A percentile compares a stretch with the other conserved stretches of the same genome.
phyloP scores from a whole-genome alignment of 345 rosid genomes.

The Hibiscus trionum region DNA sequence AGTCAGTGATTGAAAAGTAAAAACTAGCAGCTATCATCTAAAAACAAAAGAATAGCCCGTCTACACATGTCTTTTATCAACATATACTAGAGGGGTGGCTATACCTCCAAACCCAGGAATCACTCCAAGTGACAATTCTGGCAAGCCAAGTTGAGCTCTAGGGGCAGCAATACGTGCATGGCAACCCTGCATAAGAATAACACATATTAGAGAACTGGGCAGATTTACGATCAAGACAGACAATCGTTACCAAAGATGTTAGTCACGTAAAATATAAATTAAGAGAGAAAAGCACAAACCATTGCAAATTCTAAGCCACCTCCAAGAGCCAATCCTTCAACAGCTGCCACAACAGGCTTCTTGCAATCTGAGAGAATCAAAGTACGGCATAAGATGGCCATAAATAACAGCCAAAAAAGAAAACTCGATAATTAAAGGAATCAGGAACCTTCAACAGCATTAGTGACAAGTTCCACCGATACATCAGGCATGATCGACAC shows the following conservation, averaged over 20 bases:
- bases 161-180: constrained; percentile 85
- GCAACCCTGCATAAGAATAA: constrained; percentile 51
- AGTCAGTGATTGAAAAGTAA: constrained; percentile 8
- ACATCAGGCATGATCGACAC: constrained; percentile 66
- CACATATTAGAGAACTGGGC: not conserved
- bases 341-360: constrained; percentile 96
- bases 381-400: constrained; percentile 14
- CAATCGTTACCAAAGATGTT: not conserved
- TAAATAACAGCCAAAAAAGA: not conserved
- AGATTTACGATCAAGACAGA: not conserved
- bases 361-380: constrained; percentile 44
- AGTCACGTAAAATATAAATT: not conserved
- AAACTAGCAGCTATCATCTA: constrained; percentile 4
- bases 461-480: constrained; percentile 70
- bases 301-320: constrained; percentile 91
- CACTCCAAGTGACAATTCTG: constrained; percentile 82
- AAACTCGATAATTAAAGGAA: not conserved
- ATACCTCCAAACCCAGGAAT: constrained; percentile 96
- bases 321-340: constrained; percentile 94
- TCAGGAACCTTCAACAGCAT: constrained; percentile 67
- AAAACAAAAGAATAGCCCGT: not conserved
- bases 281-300: constrained; percentile 38
- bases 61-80: not conserved
- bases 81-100: constrained; percentile 5
- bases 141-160: constrained; percentile 76